Evolutionary conservation across 164 flowering plant species (phyloP), one percentile per base, ranked within the genome.

Genomic region (Warburgia ugandensis): DNA sequence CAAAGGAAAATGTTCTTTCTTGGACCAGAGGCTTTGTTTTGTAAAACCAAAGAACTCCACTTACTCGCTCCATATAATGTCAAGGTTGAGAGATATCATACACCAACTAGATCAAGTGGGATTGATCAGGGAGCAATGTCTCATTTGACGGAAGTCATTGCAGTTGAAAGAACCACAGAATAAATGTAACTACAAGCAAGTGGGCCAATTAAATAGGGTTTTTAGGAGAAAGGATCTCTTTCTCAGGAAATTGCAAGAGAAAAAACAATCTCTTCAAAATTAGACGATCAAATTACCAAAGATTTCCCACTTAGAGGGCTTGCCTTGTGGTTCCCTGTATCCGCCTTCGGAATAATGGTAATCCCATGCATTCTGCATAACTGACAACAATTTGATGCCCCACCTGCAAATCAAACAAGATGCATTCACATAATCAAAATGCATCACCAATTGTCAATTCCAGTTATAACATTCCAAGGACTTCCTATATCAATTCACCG

Each of bases 291-390:
- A 6, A 5, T 46, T 33, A 35, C 52, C 47, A 52, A 45, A 32
- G 36, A 43, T 22, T 21, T 41, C 55, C 46, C 12, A 41, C 21
- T 47, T 50, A 73, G 58, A 67, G 37, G 31, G 55, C 87, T 77
- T 83, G 76, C 98, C 94, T 92, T 44, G 86, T 64, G 42, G 95
- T 76, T 68, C 99, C 99, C 64, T 63, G 78, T 58, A 92, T 86
- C 61, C 96, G 76, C 68, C 95, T 78, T 48, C 97, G 69, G 56
- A 88, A 92, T 54, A 92, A 66, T 16, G 99, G 99, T 49, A 92
- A 29, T 35, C 91, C 99, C 87, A 86, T 88, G 73, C 99, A 92
- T 61, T 79, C 71, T 32, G 99, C 88, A 73, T 81, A 92, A 58
- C 81, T 63, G 17, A 74, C 82, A 62, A 92, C 75, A 55, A 92